Conservation (phyloP, 345 rosid species). For the Gossypium stocksii region DNA sequence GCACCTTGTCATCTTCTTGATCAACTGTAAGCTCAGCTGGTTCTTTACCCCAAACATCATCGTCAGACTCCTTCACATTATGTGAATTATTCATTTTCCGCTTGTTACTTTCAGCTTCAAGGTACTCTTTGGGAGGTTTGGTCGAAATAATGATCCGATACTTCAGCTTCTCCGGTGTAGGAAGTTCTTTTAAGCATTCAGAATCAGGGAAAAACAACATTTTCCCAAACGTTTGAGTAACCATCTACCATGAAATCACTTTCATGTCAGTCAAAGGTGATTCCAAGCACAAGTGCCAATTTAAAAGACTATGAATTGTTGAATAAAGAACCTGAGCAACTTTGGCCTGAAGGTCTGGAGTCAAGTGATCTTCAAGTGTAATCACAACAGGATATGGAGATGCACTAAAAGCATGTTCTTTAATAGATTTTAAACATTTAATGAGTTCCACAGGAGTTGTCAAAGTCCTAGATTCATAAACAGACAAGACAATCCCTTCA, state of each 20-base stretch:
- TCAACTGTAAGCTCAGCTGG: neutral
- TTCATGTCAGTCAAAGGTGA: neutral
- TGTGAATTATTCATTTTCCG: constrained; percentile 16
- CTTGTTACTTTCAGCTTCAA: constrained; percentile 23
- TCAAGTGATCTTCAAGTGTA: constrained; percentile 77
- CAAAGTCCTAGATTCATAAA: constrained; percentile 57
- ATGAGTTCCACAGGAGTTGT: constrained; percentile 68
- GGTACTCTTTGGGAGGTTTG: constrained; percentile 50
- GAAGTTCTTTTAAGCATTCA: constrained; percentile 49
- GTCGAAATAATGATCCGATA: constrained; percentile 58
- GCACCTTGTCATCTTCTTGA: constrained; percentile 8
- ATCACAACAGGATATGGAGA: constrained; percentile 69
- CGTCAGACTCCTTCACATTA: constrained; percentile 43
- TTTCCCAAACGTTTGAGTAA: constrained; percentile 43
- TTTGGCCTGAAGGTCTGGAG: constrained; percentile 68
- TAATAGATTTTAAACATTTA: constrained; percentile 62
- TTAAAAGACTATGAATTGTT: neutral
- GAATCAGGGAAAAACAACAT: constrained; percentile 48
- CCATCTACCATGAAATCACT: constrained; percentile 37
- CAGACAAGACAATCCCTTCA: constrained; percentile 4
- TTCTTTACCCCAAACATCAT: constrained; percentile 38
- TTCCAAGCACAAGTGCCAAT: neutral
- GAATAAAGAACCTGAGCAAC: constrained; percentile 56
- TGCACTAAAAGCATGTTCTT: constrained; percentile 56
- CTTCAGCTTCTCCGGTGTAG: constrained; percentile 69